Percentiles rank a stretch among this genome's conserved stretches.
phyloP scores from a whole-genome alignment of 176 grass and related monocot species.

The Zizania latifolia region DNA sequence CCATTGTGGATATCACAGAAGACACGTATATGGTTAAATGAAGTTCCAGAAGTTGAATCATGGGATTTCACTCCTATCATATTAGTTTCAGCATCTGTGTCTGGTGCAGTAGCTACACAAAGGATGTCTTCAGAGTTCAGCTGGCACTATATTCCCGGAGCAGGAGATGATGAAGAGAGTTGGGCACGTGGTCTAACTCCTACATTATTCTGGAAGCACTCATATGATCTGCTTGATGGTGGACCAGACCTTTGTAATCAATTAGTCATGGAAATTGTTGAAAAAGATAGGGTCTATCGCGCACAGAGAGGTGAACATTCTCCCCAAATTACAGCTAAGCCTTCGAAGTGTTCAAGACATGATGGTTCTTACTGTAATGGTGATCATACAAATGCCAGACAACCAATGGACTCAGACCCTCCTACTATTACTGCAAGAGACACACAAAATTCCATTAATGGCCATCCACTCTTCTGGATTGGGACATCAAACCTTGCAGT shows the following conservation, averaged over 20 bases:
- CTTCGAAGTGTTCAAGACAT: conserved; percentile 11
- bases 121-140: conserved; percentile 65
- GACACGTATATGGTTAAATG: conserved; percentile 93
- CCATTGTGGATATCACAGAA: conserved; percentile 91
- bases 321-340: conserved; percentile 66
- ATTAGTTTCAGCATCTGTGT: conserved; percentile 67
- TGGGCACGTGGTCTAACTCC: conserved; percentile 85
- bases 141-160: conserved; percentile 88
- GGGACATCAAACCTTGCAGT: conserved; percentile 65
- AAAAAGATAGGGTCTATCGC: conserved; percentile 80
- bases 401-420: conserved; percentile 1
- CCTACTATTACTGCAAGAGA: conserved; percentile 13
- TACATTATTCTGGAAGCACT: conserved; percentile 79
- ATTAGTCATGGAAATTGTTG: conserved; percentile 79
- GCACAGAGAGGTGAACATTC: conserved; percentile 69
- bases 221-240: conserved; percentile 73
- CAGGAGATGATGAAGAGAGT: conserved; percentile 96
- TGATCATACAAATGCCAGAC: conserved; percentile 4
- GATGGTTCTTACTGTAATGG: conserved; percentile 20
- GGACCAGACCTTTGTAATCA: conserved; percentile 71
- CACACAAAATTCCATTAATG: conserved; percentile 25
- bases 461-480: conserved; percentile 60
- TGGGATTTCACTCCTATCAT: conserved; percentile 93
- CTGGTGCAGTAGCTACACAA: conserved; percentile 39
- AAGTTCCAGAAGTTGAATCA: conserved; percentile 67